Evolutionary conservation across 768 basidiomycete genomes (phyloP).

Genomic region (Trametes meyenii): DNA sequence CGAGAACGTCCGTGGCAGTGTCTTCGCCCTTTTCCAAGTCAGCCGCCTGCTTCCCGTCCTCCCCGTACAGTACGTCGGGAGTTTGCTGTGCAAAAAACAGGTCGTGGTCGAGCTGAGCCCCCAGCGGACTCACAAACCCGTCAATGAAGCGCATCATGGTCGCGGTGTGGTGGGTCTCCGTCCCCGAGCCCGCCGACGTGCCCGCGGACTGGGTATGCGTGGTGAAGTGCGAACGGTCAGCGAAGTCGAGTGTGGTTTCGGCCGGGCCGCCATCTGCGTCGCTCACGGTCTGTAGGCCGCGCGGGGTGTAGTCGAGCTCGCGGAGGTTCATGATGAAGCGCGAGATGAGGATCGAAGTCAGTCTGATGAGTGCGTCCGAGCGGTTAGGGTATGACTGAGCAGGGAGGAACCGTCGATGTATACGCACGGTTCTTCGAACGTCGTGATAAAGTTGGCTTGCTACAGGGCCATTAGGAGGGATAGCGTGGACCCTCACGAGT

Average conservation of each 20-base stretch:
- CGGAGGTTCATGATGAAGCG: constrained; percentile 23
- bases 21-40: constrained; percentile 17
- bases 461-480: neutral
- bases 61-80: neutral
- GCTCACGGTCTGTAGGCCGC: neutral
- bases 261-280: neutral
- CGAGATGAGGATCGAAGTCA: constrained; percentile 15
- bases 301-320: constrained; percentile 5
- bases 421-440: constrained; percentile 7
- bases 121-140: neutral
- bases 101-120: neutral
- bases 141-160: neutral
- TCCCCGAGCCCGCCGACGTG: neutral
- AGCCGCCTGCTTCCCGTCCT: neutral
- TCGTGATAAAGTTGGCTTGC: constrained; percentile 9
- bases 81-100: neutral
- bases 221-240: constrained; percentile 6
- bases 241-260: neutral
- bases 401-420: neutral
- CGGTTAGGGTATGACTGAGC: neutral
- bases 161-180: neutral
- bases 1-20: too few species aligned
- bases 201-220: too few species aligned
- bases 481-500: too few species aligned
- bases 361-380: neutral